Percentiles rank a stretch among this genome's conserved stretches.
Evolutionary conservation across 257 asterid species (phyloP).

Genomic region (Apocynum venetum): DNA sequence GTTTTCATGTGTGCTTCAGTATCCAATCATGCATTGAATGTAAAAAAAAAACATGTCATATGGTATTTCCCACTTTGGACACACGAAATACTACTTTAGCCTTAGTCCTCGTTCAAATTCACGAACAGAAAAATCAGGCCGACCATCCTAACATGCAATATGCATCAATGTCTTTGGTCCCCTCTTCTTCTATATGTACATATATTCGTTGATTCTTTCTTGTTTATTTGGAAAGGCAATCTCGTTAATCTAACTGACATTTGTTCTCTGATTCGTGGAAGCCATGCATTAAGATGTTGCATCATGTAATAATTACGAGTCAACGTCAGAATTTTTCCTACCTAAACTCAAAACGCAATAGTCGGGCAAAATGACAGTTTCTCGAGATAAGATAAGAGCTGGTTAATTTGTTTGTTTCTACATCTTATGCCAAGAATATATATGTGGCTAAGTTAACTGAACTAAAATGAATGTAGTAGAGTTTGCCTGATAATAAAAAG

Average conservation of each 20-base stretch:
- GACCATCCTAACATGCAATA: constrained; percentile 35
- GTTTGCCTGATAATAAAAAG: background rate
- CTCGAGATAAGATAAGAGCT: background rate
- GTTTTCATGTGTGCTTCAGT: background rate
- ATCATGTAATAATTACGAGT: too few relatives aligned
- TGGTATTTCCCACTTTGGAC: constrained; percentile 18
- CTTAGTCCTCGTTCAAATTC: constrained; percentile 22
- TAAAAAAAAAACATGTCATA: constrained; percentile 14
- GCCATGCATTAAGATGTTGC: too few relatives aligned
- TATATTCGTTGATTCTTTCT: constrained; percentile 16
- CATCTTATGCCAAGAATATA: background rate
- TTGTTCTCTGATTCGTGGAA: background rate
- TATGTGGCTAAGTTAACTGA: background rate
- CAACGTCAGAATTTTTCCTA: too few relatives aligned
- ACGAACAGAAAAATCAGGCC: constrained; percentile 6
- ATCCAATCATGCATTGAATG: background rate
- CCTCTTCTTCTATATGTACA: constrained; percentile 19
- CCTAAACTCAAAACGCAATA: background rate
- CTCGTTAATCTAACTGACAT: background rate
- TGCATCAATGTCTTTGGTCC: constrained; percentile 56
- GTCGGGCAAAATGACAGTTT: background rate
- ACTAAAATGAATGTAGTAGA: background rate
- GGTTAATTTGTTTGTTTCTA: background rate
- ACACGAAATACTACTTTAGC: constrained; percentile 21
- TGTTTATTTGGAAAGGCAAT: background rate